phyloP scores from a whole-genome alignment of 2,329 filamentous ascomycete genomes.

The Sclerotinia sclerotiorum region DNA sequence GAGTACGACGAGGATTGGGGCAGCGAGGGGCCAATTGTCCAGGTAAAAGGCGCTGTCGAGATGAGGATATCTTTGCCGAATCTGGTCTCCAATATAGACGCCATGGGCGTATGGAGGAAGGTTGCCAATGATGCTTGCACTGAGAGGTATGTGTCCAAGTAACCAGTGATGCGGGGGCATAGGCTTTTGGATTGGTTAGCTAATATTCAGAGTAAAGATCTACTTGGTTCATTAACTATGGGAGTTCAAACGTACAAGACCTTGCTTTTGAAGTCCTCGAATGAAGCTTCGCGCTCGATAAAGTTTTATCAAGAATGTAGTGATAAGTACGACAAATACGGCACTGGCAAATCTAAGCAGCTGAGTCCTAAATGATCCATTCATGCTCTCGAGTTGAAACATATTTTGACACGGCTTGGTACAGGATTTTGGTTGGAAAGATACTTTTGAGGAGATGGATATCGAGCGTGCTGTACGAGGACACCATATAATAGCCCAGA shows the following conservation, averaged over 20 bases:
- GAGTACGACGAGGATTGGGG: slow-evolving; percentile 22
- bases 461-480: no score
- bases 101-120: slow-evolving; percentile 5
- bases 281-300: not conserved
- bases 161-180: slow-evolving; percentile 6
- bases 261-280: slow-evolving; percentile 2
- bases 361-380: not conserved
- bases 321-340: not conserved
- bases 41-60: slow-evolving; percentile 22
- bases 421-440: no score
- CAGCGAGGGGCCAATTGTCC: slow-evolving; percentile 21
- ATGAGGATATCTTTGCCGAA: slow-evolving; percentile 6
- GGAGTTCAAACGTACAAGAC: not conserved
- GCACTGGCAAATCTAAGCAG: not conserved
- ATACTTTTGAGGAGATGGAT: no score
- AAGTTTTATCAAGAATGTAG: not conserved
- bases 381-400: not conserved
- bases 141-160: slow-evolving; percentile 7
- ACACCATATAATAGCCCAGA: no score
- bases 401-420: no score
- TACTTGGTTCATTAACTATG: no score
- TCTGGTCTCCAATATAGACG: slow-evolving; percentile 9
- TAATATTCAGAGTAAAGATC: no score
- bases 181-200: not conserved
- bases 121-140: not conserved